A percentile compares a stretch with the other conserved stretches of the same genome.
These are phyloP conservation scores for Hypholoma sublateritium DNA, from an alignment of 768 basidiomycete genomes.

Conservation along the genomic window DNA sequence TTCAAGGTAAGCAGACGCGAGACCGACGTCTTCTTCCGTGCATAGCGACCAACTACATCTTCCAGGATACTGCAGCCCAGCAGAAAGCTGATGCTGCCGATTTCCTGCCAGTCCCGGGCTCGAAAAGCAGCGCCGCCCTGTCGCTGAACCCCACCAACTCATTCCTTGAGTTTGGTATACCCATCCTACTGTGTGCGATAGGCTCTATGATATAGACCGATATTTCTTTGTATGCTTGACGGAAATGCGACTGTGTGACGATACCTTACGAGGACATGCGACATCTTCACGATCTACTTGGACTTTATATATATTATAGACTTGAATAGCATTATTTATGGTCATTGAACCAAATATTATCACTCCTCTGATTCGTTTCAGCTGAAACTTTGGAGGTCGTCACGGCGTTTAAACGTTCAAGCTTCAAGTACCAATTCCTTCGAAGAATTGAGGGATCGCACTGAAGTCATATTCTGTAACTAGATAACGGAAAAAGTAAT, in stretches of 20 bases:
- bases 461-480: too few species aligned
- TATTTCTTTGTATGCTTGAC: not conserved
- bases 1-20: conserved; percentile 67
- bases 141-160: conserved; percentile 6
- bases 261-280: not conserved
- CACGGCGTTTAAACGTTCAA: too few species aligned
- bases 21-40: not conserved
- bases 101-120: conserved; percentile 50
- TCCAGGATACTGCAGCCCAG: conserved; percentile 58
- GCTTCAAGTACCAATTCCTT: too few species aligned
- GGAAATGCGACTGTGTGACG: not conserved
- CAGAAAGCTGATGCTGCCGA: conserved; percentile 51
- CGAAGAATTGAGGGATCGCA: too few species aligned
- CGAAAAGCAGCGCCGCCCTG: conserved; percentile 12
- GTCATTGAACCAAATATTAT: too few species aligned
- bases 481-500: too few species aligned
- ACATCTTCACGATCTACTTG: not conserved
- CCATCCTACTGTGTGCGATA: not conserved
- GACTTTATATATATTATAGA: not conserved
- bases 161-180: not conserved
- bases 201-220: not conserved
- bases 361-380: too few species aligned
- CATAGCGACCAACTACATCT: not conserved
- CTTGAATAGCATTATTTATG: not conserved
- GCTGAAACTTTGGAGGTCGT: too few species aligned